Base-by-base conservation (phyloP, 2,329 filamentous ascomycete genomes). In the Knufia petricola region DNA sequence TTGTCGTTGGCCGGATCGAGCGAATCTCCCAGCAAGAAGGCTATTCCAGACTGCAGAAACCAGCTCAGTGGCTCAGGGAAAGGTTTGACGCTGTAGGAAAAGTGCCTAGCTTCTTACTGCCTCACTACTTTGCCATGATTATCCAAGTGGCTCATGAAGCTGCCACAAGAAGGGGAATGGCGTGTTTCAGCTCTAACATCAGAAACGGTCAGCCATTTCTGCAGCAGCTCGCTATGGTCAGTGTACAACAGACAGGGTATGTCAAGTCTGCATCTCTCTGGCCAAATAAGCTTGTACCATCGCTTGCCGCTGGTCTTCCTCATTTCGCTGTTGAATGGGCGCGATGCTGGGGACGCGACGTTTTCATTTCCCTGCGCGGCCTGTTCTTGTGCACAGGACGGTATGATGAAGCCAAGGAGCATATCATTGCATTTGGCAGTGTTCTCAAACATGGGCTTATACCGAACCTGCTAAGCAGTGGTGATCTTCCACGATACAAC, bases 391-490 rank as follows among this genome's bases (percentile, higher is more conserved):
- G 86, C 34, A 96, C 90, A 9, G 87, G 88, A 1, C 82, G 92
- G 7, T 95, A 85, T 59, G 79, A 77, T 2, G 89, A 95, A 63
- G 92, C 92, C 6, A 89, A 81, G 61, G 88, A 96, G 64, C 94
- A 98, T 61, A 95, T 98, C 50, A 72, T 87, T 52, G 90, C 89
- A 7, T 98, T 98, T 68, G 89, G 86, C 2, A 95, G 88, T 63
- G 89, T 98, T 9, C 71, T 98, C 57, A 98, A 98, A 72, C 92
- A 98, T 60, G 92, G 92, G 44, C 94, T 96, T 88, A 89, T 98
- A 50, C 92, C 92, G 12, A 98, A 98, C 61, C 75, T 98, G 17
- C 74, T 98, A 12, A 84, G 87, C 55, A 87, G 85, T 51, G 89
- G 92, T 4, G 86, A 84, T 52, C 76, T 82, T 13, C 92, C 92